Conservation (phyloP, 2,329 filamentous ascomycete genomes). For the Penicillium freii region DNA sequence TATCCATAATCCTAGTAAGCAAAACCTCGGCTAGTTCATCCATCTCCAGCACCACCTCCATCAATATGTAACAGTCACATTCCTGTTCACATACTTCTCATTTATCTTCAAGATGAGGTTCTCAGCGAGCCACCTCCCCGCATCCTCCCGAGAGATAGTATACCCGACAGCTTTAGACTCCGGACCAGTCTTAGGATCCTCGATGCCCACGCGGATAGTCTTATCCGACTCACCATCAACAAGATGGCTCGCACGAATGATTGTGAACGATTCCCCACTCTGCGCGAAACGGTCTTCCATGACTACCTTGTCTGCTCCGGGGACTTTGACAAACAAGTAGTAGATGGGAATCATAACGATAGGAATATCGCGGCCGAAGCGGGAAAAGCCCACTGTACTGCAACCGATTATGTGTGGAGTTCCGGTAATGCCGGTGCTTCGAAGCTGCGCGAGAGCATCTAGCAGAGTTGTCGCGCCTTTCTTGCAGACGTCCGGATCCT, state of each 20-base stretch:
- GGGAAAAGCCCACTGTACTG: slow-evolving; percentile 36
- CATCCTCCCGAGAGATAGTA: slow-evolving; percentile 36
- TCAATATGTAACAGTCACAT: slow-evolving; percentile 7
- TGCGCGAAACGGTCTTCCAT: slow-evolving; percentile 33
- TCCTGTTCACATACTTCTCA: slow-evolving; percentile 2
- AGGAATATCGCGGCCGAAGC: slow-evolving; percentile 33
- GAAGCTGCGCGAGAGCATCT: slow-evolving; percentile 16
- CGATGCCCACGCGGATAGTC: slow-evolving; percentile 24
- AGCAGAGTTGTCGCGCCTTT: slow-evolving; percentile 32
- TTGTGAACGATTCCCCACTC: slow-evolving; percentile 23
- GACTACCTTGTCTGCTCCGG: slow-evolving; percentile 39
- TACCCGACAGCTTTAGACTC: slow-evolving; percentile 34
- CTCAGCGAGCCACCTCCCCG: slow-evolving; percentile 21
- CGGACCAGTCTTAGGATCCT: slow-evolving; percentile 31
- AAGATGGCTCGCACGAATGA: slow-evolving; percentile 38
- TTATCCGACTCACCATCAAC: slow-evolving; percentile 29
- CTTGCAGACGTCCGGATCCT: slow-evolving; percentile 37
- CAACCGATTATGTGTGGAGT: slow-evolving; percentile 31
- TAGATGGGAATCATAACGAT: slow-evolving; percentile 35
- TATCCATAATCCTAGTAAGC: not conserved
- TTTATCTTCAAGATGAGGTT: slow-evolving; percentile 5
- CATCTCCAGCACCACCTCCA: not conserved
- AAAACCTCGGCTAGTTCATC: not conserved
- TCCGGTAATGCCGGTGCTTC: slow-evolving; percentile 18
- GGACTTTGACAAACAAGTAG: slow-evolving; percentile 29